A percentile compares a stretch with the other conserved stretches of the same genome.
Conservation (phyloP, 2,329 filamentous ascomycete species). For the Calonectria naviculata region DNA sequence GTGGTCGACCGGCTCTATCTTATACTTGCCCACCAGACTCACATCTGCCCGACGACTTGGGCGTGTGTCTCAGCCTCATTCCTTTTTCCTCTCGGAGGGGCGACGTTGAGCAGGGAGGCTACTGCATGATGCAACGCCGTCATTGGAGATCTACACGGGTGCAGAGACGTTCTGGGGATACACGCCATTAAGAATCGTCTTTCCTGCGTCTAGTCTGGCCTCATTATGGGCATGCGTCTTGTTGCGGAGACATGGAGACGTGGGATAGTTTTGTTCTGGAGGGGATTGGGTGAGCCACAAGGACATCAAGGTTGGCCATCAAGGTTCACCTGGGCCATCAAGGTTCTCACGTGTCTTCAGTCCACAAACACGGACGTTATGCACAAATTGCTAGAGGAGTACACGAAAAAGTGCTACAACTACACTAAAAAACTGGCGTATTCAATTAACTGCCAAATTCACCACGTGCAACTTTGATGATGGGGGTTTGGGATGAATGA, state of each 20-base stretch:
- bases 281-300: conserved; percentile 2
- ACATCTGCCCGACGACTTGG: neutral
- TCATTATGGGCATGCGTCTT: neutral
- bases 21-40: conserved; percentile 10
- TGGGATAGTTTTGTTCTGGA: conserved; percentile 17
- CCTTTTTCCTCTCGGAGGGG: neutral
- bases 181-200: conserved; percentile 10
- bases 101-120: neutral
- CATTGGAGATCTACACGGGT: conserved; percentile 12
- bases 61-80: conserved; percentile 16
- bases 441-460: neutral
- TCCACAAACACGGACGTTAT: neutral
- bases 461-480: neutral
- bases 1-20: conserved; percentile 17
- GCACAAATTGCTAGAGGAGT: conserved; percentile 3
- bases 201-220: neutral
- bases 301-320: conserved; percentile 44
- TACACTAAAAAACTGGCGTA: neutral
- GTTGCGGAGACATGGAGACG: conserved; percentile 10
- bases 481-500: neutral
- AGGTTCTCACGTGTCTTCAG: conserved; percentile 33
- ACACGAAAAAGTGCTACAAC: neutral
- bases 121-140: conserved; percentile 9
- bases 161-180: neutral
- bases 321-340: conserved; percentile 39